These are phyloP conservation scores for Setaria italica DNA, from an alignment of 202 grass and related monocot species.

Conservation along the genomic window DNA sequence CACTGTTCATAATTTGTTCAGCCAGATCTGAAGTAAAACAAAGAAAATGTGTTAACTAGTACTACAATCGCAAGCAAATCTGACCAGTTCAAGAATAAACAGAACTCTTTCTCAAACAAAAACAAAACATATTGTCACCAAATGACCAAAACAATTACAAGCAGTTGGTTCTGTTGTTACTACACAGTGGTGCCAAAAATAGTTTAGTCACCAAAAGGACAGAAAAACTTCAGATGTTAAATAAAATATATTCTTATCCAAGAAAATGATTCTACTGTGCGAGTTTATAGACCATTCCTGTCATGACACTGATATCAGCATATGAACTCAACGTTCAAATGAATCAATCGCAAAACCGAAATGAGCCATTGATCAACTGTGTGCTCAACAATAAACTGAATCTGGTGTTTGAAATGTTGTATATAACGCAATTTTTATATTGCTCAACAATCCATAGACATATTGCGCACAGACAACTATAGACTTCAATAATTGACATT, in stretches of 20 bases:
- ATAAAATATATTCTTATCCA: background rate
- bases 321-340: background rate
- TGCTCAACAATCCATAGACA: background rate
- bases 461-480: background rate
- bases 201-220: background rate
- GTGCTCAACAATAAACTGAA: background rate
- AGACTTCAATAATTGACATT: background rate
- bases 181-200: background rate
- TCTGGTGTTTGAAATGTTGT: background rate
- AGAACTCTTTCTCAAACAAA: slow-evolving; percentile 5
- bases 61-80: slow-evolving; percentile 18
- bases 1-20: slow-evolving; percentile 41
- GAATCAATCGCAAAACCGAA: background rate
- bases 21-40: slow-evolving; percentile 63
- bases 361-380: background rate
- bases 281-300: slow-evolving; percentile 18
- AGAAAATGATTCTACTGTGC: background rate
- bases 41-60: slow-evolving; percentile 31
- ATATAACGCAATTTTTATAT: background rate
- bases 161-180: slow-evolving; percentile 9
- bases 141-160: background rate
- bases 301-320: background rate
- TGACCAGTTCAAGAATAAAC: slow-evolving; percentile 29
- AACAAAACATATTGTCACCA: slow-evolving; percentile 1
- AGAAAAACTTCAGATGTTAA: slow-evolving; percentile 3